phyloP scores from a whole-genome alignment of 192 early-diverging fungal species.

The Coemansia javaensis region DNA sequence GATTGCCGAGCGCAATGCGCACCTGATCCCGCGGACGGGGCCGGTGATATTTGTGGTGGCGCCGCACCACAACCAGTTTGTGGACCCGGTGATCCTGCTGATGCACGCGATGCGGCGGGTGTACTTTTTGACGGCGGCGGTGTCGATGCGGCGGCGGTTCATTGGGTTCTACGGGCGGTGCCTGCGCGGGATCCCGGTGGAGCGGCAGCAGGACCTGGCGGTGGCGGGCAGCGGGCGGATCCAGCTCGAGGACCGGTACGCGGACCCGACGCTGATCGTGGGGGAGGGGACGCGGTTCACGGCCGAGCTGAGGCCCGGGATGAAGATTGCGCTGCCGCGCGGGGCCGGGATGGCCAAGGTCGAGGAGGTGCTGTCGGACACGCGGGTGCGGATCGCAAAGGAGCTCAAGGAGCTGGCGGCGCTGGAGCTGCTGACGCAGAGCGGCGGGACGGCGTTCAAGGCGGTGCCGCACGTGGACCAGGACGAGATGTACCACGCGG shows the following conservation, averaged over 20 bases:
- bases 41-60: slow-evolving; percentile 93
- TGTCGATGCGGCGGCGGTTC: slow-evolving; percentile 78
- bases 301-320: slow-evolving; percentile 58
- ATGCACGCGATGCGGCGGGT: slow-evolving; percentile 72
- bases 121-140: slow-evolving; percentile 77
- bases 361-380: slow-evolving; percentile 74
- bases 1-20: slow-evolving; percentile 74
- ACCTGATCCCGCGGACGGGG: slow-evolving; percentile 77
- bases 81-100: slow-evolving; percentile 89
- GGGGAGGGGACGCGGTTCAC: slow-evolving; percentile 70
- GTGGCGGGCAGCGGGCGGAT: slow-evolving; percentile 69
- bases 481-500: slow-evolving; percentile 75
- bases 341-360: slow-evolving; percentile 63
- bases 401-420: slow-evolving; percentile 72
- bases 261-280: slow-evolving; percentile 63
- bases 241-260: slow-evolving; percentile 58
- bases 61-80: slow-evolving; percentile 83
- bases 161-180: slow-evolving; percentile 78
- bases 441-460: slow-evolving; percentile 60
- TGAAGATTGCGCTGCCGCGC: slow-evolving; percentile 62
- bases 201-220: slow-evolving; percentile 87
- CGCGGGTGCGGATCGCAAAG: slow-evolving; percentile 67
- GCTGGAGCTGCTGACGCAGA: slow-evolving; percentile 56
- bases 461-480: slow-evolving; percentile 86
- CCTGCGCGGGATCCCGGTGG: slow-evolving; percentile 85